Evolutionary conservation across 1,139 yeast species (phyloP).

Genomic region (Suhomyces coccinellae): DNA sequence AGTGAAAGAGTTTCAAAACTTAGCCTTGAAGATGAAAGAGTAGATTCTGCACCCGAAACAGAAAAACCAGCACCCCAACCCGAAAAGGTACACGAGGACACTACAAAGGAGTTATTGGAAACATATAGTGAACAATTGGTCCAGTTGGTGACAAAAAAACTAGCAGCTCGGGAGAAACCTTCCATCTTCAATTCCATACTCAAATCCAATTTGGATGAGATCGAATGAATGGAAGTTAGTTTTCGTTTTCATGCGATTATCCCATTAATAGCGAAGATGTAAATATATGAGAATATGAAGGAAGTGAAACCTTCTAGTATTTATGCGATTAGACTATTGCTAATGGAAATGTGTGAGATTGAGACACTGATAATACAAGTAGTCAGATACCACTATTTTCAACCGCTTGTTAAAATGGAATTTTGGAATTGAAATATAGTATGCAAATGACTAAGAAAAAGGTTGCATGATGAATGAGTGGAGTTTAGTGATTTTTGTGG

Average conservation of each 20-base stretch:
- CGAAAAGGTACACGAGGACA: not conserved
- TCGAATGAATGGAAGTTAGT: not conserved
- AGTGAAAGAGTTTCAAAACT: not conserved
- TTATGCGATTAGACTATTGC: no score
- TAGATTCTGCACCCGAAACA: not conserved
- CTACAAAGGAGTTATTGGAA: slow-evolving; percentile 22
- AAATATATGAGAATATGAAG: no score
- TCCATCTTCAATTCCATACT: slow-evolving; percentile 3
- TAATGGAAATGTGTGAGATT: no score
- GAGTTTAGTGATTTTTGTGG: no score
- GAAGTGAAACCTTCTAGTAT: no score
- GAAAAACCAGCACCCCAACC: not conserved
- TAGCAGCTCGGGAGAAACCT: slow-evolving; percentile 5
- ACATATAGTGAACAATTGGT: slow-evolving; percentile 36
- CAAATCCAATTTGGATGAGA: not conserved
- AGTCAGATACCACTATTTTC: no score
- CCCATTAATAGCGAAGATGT: no score
- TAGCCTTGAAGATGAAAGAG: not conserved
- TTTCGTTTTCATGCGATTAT: not conserved
- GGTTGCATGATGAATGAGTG: no score
- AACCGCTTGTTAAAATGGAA: no score
- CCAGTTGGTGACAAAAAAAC: slow-evolving; percentile 24
- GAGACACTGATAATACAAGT: no score
- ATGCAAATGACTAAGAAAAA: no score
- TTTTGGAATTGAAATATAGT: no score